A percentile compares a stretch with the other conserved stretches of the same genome.
Evolutionary conservation across 2,329 filamentous ascomycete species (phyloP).

Genomic region (Coniochaeta pulveracea): DNA sequence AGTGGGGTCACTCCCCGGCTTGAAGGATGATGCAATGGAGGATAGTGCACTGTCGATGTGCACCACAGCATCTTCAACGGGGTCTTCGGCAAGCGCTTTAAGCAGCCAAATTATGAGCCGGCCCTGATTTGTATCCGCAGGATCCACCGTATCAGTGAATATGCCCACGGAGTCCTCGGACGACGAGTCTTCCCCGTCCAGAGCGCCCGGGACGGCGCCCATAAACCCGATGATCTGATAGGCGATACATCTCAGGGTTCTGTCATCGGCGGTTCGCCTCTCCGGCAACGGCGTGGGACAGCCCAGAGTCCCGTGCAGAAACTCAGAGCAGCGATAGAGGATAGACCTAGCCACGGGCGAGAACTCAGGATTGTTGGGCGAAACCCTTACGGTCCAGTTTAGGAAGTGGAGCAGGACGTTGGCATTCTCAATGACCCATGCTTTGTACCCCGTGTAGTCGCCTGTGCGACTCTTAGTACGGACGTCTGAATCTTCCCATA

Average conservation of each 20-base stretch:
- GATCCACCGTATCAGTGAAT: too few relatives aligned
- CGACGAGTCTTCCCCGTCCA: too few relatives aligned
- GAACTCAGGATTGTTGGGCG: conserved; percentile 44
- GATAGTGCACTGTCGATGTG: conserved; percentile 86
- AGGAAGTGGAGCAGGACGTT: conserved; percentile 77
- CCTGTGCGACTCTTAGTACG: too few relatives aligned
- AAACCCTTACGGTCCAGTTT: conserved; percentile 66
- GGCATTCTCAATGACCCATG: conserved; percentile 62
- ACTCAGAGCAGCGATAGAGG: conserved; percentile 55
- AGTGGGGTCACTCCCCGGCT: too few relatives aligned
- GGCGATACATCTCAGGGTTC: conserved; percentile 62
- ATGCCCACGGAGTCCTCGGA: too few relatives aligned
- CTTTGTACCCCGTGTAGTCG: too few relatives aligned
- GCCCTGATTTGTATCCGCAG: too few relatives aligned
- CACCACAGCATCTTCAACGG: conserved; percentile 63
- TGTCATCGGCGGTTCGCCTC: conserved; percentile 39
- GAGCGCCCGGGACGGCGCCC: too few relatives aligned
- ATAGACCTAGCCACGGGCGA: conserved; percentile 44
- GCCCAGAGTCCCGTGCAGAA: conserved; percentile 27
- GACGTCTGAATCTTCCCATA: too few relatives aligned
- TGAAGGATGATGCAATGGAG: conserved; percentile 46
- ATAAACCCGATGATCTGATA: conserved; percentile 91
- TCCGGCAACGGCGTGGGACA: conserved; percentile 55
- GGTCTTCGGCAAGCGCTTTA: conserved; percentile 68
- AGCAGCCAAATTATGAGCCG: too few relatives aligned